Evolutionary conservation across 306 rosid species (phyloP).

Genomic region (Fagus crenata): DNA sequence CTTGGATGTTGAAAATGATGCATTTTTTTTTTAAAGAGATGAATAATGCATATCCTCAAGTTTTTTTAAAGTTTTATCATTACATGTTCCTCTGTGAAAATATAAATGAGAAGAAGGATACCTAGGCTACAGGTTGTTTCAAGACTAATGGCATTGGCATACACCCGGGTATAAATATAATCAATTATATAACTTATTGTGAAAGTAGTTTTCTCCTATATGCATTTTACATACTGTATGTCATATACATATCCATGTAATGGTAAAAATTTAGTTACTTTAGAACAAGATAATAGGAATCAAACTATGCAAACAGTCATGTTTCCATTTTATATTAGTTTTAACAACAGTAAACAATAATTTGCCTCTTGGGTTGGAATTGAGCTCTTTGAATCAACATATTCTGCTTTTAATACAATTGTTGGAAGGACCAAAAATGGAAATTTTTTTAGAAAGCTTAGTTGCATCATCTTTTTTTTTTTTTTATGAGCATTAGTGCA

Average conservation of each 20-base stretch:
- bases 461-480: neutral
- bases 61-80: neutral
- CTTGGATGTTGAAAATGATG: neutral
- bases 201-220: neutral
- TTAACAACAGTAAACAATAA: neutral
- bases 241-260: neutral
- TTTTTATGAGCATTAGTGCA: neutral
- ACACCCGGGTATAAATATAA: neutral
- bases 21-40: neutral
- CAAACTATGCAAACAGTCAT: neutral
- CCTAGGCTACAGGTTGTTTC: neutral
- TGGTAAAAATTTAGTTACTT: neutral
- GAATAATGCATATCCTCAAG: neutral
- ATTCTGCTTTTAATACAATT: neutral
- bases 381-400: neutral
- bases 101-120: neutral
- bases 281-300: neutral
- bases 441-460: neutral
- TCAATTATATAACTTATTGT: neutral
- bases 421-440: neutral
- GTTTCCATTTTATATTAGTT: neutral
- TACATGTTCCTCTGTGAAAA: neutral
- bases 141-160: neutral
- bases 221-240: neutral
- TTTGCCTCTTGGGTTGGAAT: neutral